Percentiles rank a stretch among this genome's conserved stretches.
Conservation (phyloP, 2,329 filamentous ascomycete species). For the Fusarium algeriense region DNA sequence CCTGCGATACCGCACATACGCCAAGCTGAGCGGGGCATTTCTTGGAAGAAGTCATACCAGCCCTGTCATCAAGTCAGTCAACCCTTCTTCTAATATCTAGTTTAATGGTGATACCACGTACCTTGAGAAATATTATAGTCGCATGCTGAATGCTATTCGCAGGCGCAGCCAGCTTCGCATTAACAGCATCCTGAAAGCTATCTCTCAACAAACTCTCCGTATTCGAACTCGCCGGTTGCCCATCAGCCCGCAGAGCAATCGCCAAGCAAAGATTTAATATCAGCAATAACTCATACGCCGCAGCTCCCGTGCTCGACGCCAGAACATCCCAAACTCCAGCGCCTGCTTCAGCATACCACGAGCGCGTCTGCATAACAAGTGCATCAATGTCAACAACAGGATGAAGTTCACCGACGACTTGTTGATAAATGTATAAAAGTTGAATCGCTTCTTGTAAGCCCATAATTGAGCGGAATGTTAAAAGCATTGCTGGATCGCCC, state of each 20-base stretch:
- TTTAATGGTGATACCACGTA: not conserved
- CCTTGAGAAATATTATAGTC: slow-evolving; percentile 28
- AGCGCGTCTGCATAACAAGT: slow-evolving; percentile 11
- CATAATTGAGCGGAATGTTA: slow-evolving; percentile 25
- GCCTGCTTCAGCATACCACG: slow-evolving; percentile 24
- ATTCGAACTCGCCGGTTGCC: not conserved
- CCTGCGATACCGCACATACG: slow-evolving; percentile 47
- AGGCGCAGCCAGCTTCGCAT: slow-evolving; percentile 30
- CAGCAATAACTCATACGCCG: slow-evolving; percentile 11
- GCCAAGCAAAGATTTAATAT: slow-evolving; percentile 27
- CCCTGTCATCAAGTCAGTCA: not conserved
- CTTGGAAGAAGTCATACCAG: slow-evolving; percentile 45
- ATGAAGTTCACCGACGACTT: slow-evolving; percentile 27
- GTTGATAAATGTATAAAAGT: slow-evolving; percentile 26
- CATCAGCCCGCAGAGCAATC: slow-evolving; percentile 23
- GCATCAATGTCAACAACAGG: slow-evolving; percentile 26
- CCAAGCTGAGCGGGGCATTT: slow-evolving; percentile 42
- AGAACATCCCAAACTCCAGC: slow-evolving; percentile 24
- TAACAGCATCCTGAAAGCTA: slow-evolving; percentile 30
- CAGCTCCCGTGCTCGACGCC: slow-evolving; percentile 16
- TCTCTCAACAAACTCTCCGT: slow-evolving; percentile 21
- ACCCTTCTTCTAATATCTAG: rapidly evolving
- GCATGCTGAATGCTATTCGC: slow-evolving; percentile 30
- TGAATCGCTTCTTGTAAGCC: slow-evolving; percentile 19
- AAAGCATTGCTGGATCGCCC: slow-evolving; percentile 19